Conservation (phyloP, 495 filamentous ascomycete genomes). For the Achaetomiella virescens region DNA sequence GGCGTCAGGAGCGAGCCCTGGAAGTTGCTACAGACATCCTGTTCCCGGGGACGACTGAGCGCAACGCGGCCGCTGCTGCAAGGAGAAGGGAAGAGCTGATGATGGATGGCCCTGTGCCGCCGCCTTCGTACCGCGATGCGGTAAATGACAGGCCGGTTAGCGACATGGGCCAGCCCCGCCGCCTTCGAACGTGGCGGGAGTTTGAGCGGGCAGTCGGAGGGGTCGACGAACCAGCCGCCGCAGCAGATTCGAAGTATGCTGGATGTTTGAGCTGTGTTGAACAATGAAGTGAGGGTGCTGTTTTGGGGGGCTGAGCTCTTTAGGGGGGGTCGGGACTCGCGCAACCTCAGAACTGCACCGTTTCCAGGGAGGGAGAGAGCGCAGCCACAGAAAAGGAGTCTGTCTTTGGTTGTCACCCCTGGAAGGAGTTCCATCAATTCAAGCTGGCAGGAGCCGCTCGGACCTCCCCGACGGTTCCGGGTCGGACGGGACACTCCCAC, state of each 20-base stretch:
- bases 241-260: conserved; percentile 53
- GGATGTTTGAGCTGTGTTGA: conserved; percentile 42
- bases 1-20: conserved; percentile 33
- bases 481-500: too few species aligned
- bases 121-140: conserved; percentile 25
- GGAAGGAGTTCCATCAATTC: too few species aligned
- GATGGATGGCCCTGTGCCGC: conserved; percentile 19
- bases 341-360: too few species aligned
- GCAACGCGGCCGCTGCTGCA: conserved; percentile 3
- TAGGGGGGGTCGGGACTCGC: too few species aligned
- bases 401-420: too few species aligned
- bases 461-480: too few species aligned
- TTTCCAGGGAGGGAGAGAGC: too few species aligned
- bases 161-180: background rate
- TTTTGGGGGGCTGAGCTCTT: too few species aligned
- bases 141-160: background rate
- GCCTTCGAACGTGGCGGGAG: conserved; percentile 25
- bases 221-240: conserved; percentile 35
- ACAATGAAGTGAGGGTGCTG: background rate
- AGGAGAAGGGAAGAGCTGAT: conserved; percentile 23
- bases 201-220: conserved; percentile 26
- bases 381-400: too few species aligned
- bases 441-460: too few species aligned
- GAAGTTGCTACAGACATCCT: conserved; percentile 29
- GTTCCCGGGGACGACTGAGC: conserved; percentile 28